Conservation (phyloP, 768 basidiomycete genomes). For the Myochromella boudieri region DNA sequence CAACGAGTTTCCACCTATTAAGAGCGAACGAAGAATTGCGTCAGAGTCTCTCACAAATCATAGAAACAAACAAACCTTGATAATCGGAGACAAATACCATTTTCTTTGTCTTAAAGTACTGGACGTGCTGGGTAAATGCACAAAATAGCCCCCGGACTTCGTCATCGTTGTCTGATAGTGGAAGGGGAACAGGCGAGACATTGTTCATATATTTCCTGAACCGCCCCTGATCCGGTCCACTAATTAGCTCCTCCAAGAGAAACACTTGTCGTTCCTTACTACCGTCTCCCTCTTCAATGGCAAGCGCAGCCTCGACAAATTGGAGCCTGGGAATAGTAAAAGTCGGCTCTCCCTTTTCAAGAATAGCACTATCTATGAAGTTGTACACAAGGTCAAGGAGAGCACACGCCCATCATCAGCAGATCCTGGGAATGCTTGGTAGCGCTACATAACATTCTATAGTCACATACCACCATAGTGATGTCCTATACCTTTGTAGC, state of each 20-base stretch:
- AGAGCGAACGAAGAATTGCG: neutral
- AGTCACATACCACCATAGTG: too few species aligned
- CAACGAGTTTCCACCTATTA: neutral
- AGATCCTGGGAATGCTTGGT: too few species aligned
- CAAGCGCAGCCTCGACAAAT: conserved; percentile 17
- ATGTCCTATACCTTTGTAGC: too few species aligned
- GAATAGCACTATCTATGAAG: conserved; percentile 6
- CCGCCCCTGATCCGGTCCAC: neutral
- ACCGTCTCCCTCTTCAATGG: neutral
- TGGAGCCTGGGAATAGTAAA: conserved; percentile 16
- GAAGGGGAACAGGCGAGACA: conserved; percentile 13
- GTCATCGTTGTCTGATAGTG: neutral
- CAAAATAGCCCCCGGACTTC: conserved; percentile 17
- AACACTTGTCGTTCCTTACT: conserved; percentile 8
- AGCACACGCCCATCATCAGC: conserved; percentile 19
- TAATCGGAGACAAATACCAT: conserved; percentile 24
- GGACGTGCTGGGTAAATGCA: conserved; percentile 25
- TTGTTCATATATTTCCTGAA: conserved; percentile 27
- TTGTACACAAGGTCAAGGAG: conserved; percentile 18
- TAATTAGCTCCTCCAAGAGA: conserved; percentile 20
- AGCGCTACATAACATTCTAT: too few species aligned
- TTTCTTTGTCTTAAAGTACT: conserved; percentile 22
- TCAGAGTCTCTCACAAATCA: neutral
- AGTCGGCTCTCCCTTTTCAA: neutral
- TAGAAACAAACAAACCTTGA: conserved; percentile 18